Percentiles rank a stretch among this genome's conserved stretches.
These are phyloP conservation scores for Pleurotus cornucopiae DNA, from an alignment of 768 basidiomycete species.

Conservation along the genomic window DNA sequence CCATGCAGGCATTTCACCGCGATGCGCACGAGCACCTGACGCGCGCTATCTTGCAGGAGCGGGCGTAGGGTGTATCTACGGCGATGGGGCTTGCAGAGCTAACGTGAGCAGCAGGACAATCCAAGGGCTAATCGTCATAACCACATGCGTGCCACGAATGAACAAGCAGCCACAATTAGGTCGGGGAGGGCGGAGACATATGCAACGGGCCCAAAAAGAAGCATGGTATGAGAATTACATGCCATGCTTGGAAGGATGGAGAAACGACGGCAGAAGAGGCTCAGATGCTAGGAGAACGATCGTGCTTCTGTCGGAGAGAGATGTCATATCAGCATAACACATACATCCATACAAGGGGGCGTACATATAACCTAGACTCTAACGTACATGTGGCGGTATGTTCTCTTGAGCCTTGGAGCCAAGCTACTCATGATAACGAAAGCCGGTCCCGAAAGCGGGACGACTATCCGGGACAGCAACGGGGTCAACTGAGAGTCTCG, in stretches of 20 bases:
- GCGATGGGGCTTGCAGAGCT: neutral
- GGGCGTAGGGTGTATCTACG: slow-evolving; percentile 8
- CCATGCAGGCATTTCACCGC: neutral
- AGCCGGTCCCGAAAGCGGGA: too few relatives aligned
- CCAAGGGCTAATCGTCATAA: neutral
- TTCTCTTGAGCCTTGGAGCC: too few relatives aligned
- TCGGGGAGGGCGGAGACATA: slow-evolving; percentile 1
- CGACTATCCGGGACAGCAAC: too few relatives aligned
- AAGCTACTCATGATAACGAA: too few relatives aligned
- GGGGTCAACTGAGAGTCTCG: neutral
- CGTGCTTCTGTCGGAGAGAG: slow-evolving; percentile 4
- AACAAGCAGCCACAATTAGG: neutral
- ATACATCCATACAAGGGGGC: too few relatives aligned
- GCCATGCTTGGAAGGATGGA: slow-evolving; percentile 7
- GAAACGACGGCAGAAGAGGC: slow-evolving; percentile 8
- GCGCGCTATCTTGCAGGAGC: neutral
- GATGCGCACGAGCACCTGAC: neutral
- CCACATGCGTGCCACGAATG: neutral
- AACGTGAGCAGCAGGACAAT: neutral
- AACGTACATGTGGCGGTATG: too few relatives aligned
- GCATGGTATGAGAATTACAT: neutral
- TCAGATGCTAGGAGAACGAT: neutral
- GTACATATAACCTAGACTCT: too few relatives aligned
- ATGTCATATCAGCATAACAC: neutral
- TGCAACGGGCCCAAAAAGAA: slow-evolving; percentile 1